A percentile compares a stretch with the other conserved stretches of the same genome.
Conservation (phyloP, 2,329 filamentous ascomycete species). For the Didymella pinodella region DNA sequence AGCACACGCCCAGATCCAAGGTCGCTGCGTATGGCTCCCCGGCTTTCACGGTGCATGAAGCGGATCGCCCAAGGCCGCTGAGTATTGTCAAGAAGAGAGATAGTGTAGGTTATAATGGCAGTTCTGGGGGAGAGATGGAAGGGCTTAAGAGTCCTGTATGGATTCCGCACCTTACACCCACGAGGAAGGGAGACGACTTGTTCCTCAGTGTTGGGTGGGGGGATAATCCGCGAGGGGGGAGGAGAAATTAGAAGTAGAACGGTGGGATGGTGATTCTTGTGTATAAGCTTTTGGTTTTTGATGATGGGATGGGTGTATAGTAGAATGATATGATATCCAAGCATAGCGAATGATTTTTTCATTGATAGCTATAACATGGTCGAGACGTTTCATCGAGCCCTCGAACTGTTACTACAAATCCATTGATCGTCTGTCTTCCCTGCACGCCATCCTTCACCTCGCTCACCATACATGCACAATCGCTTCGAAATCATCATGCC, state of each 20-base stretch:
- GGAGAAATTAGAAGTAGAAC: not conserved
- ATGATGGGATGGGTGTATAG: not conserved
- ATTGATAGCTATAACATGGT: too few species aligned
- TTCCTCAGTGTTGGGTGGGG: conserved; percentile 56
- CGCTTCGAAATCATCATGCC: too few species aligned
- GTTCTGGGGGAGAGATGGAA: conserved; percentile 27
- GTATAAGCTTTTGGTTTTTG: not conserved
- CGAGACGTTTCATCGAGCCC: too few species aligned
- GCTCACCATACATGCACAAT: too few species aligned
- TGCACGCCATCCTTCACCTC: too few species aligned
- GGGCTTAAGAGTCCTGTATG: conserved; percentile 60
- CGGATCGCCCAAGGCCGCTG: conserved; percentile 35
- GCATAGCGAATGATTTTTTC: not conserved
- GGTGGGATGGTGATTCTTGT: not conserved
- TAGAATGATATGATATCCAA: conserved; percentile 9
- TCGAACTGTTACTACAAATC: too few species aligned
- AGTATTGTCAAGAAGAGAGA: conserved; percentile 30
- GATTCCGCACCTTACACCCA: conserved; percentile 72
- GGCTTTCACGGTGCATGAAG: conserved; percentile 27
- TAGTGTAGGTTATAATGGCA: not conserved
- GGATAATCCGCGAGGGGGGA: not conserved
- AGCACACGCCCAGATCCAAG: conserved; percentile 26
- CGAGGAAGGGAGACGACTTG: conserved; percentile 70
- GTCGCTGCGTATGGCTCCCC: conserved; percentile 25
- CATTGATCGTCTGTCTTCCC: too few species aligned